Evolutionary conservation across 805 yeast species (phyloP).

Genomic region (Starmerella stellata): DNA sequence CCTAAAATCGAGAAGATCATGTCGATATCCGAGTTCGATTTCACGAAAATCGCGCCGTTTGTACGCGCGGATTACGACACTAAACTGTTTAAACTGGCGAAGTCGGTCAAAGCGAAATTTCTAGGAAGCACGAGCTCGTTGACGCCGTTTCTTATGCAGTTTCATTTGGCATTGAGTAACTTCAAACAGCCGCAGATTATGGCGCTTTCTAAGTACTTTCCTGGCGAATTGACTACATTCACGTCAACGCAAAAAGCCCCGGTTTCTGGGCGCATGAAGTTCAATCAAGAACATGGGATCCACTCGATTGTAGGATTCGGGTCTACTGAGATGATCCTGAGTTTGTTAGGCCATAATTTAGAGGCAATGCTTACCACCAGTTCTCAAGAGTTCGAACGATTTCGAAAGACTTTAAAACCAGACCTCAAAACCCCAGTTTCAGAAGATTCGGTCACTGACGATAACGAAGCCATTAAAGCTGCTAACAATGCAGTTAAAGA

Average conservation of each 20-base stretch:
- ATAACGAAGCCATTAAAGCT: constrained; percentile 5
- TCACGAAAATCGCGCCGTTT: constrained; percentile 37
- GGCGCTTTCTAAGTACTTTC: constrained; percentile 31
- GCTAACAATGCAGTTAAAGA: neutral
- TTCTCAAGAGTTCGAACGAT: constrained; percentile 32
- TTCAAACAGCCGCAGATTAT: constrained; percentile 35
- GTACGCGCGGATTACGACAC: constrained; percentile 52
- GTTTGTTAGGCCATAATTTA: constrained; percentile 59
- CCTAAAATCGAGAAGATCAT: constrained; percentile 42
- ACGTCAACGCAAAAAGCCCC: constrained; percentile 35
- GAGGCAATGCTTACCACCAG: constrained; percentile 57
- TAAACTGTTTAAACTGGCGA: constrained; percentile 33
- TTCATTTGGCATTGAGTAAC: constrained; percentile 55
- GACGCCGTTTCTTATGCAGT: constrained; percentile 56
- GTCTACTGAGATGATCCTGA: constrained; percentile 48
- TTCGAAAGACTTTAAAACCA: constrained; percentile 17
- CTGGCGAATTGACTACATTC: constrained; percentile 21
- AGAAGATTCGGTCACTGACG: too few species aligned
- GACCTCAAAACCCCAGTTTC: neutral
- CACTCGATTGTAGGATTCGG: constrained; percentile 55
- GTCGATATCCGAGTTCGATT: constrained; percentile 47
- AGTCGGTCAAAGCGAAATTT: constrained; percentile 25
- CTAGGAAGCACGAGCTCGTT: constrained; percentile 76
- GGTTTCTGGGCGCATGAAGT: constrained; percentile 37
- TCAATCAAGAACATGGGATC: constrained; percentile 26